A percentile compares a stretch with the other conserved stretches of the same genome.
Evolutionary conservation across 768 basidiomycete species (phyloP).

Genomic region (Dioszegia crocea): DNA sequence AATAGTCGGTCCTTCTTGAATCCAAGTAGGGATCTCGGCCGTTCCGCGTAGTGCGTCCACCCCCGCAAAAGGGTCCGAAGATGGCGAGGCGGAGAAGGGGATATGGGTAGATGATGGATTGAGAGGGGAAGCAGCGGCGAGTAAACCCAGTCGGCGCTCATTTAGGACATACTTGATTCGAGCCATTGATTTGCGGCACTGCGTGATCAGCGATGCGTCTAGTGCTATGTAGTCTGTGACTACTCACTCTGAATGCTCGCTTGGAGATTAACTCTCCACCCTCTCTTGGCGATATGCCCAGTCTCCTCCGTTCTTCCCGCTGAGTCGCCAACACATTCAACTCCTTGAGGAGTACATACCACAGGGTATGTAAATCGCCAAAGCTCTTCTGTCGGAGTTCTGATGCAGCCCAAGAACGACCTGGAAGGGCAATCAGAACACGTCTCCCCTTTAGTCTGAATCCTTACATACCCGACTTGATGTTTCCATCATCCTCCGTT

Average conservation of each 20-base stretch:
- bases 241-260: conserved; percentile 42
- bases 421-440: conserved; percentile 51
- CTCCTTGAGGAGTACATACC: conserved; percentile 86
- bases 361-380: conserved; percentile 85
- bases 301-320: conserved; percentile 66
- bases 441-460: too few relatives aligned
- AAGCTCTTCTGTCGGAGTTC: conserved; percentile 90
- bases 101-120: background rate
- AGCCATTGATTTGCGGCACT: conserved; percentile 96
- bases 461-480: conserved; percentile 30
- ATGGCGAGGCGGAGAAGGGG: conserved; percentile 21
- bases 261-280: conserved; percentile 42
- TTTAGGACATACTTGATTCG: conserved; percentile 88
- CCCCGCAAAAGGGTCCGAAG: conserved; percentile 12
- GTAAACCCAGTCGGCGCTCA: conserved; percentile 79
- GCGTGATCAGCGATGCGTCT: conserved; percentile 6
- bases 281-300: conserved; percentile 50
- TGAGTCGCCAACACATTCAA: conserved; percentile 87
- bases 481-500: conserved; percentile 22
- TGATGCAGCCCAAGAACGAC: conserved; percentile 77
- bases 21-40: background rate
- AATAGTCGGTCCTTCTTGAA: background rate
- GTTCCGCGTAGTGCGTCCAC: conserved; percentile 9
- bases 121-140: conserved; percentile 57
- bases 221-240: too few relatives aligned